Evolutionary conservation across 176 grass and related monocot species (phyloP).

Genomic region (Poa annua): DNA sequence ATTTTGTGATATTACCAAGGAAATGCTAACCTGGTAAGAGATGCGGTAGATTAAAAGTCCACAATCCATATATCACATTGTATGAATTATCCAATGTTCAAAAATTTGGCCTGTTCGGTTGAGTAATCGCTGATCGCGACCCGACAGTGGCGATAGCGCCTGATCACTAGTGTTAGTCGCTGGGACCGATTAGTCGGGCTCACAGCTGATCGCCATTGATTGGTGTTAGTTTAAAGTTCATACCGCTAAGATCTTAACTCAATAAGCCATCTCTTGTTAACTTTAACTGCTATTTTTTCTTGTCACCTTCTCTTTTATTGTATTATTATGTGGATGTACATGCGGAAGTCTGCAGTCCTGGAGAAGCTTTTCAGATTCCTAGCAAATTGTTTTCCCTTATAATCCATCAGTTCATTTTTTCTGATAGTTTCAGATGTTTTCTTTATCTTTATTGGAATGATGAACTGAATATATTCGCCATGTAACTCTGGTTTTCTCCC

Average conservation of each 20-base stretch:
- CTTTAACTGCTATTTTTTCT: not conserved
- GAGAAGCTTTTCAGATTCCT: conserved; percentile 12
- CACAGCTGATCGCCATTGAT: not conserved
- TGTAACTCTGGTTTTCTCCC: not conserved
- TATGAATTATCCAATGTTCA: too few species aligned
- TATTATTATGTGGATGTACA: not conserved
- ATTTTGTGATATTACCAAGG: conserved; percentile 26
- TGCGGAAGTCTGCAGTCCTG: not conserved
- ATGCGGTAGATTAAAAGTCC: conserved; percentile 21
- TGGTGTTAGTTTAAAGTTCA: conserved; percentile 33
- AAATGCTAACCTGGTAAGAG: conserved; percentile 13
- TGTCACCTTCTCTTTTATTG: not conserved
- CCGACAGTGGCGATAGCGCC: too few species aligned
- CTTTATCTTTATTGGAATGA: not conserved
- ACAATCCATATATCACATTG: not conserved
- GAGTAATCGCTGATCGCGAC: too few species aligned
- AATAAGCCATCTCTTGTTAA: conserved; percentile 10
- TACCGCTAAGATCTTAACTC: conserved; percentile 16
- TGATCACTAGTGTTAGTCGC: too few species aligned
- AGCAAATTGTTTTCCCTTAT: not conserved
- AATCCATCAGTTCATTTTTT: conserved; percentile 1
- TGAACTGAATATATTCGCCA: not conserved
- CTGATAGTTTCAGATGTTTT: not conserved
- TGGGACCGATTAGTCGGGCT: too few species aligned
- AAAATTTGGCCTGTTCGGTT: too few species aligned